phyloP scores from a whole-genome alignment of 2,329 filamentous ascomycete genomes.

The Dactylonectria estremocensis region DNA sequence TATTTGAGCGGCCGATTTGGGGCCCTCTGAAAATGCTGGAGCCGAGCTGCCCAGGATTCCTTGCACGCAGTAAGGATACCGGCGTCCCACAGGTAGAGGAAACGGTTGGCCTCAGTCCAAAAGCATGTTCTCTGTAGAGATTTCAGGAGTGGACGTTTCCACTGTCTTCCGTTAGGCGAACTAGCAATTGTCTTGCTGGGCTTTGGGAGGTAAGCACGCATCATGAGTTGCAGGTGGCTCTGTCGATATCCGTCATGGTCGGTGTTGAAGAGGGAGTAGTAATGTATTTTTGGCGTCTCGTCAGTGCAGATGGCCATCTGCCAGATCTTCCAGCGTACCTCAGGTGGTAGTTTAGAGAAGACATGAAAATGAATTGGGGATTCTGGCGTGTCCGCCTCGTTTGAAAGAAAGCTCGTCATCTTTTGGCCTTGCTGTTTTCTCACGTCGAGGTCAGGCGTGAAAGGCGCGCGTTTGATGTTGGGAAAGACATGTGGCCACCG shows the following conservation, averaged over 20 bases:
- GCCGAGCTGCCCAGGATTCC: slow-evolving; percentile 3
- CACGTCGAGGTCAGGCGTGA: neutral
- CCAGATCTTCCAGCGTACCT: slow-evolving; percentile 8
- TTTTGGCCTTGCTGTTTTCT: neutral
- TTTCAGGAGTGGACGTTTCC: neutral
- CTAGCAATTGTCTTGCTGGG: neutral
- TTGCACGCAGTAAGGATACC: slow-evolving; percentile 9
- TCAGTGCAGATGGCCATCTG: slow-evolving; percentile 19
- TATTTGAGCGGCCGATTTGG: neutral
- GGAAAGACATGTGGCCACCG: neutral
- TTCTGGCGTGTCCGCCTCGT: no score
- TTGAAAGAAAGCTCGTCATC: neutral
- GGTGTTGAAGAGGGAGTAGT: slow-evolving; percentile 16
- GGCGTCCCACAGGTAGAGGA: slow-evolving; percentile 12
- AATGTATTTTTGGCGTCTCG: slow-evolving; percentile 13
- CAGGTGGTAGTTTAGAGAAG: slow-evolving; percentile 1
- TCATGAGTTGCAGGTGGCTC: slow-evolving; percentile 2
- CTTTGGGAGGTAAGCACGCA: neutral
- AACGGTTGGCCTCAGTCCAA: slow-evolving; percentile 8
- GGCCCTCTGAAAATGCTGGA: neutral
- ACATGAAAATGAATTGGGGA: neutral
- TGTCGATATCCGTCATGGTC: slow-evolving; percentile 5
- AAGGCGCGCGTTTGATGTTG: neutral
- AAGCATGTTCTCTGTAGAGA: neutral
- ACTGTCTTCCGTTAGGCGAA: neutral